Evolutionary conservation across 495 filamentous ascomycete species (phyloP).

Genomic region (Daldinia childiae): DNA sequence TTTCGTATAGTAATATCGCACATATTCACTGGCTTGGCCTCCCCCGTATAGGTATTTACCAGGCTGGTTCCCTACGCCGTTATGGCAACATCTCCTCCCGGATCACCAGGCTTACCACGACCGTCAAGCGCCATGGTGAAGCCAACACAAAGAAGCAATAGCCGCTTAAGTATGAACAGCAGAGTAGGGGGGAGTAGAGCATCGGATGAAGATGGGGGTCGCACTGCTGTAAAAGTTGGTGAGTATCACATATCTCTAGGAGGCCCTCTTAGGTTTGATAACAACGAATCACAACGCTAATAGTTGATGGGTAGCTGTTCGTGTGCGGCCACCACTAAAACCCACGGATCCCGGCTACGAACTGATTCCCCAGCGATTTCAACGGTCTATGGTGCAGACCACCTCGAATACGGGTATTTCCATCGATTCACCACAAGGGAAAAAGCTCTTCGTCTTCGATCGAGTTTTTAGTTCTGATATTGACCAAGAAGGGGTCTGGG

Average conservation of each 20-base stretch:
- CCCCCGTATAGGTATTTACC: constrained; percentile 5
- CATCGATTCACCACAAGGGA: constrained; percentile 89
- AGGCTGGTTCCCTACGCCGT: constrained; percentile 32
- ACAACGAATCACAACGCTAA: constrained; percentile 34
- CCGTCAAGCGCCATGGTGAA: constrained; percentile 89
- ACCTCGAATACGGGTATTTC: constrained; percentile 83
- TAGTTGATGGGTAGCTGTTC: constrained; percentile 71
- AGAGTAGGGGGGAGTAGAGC: constrained; percentile 83
- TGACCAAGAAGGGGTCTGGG: constrained; percentile 91
- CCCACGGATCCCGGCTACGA: constrained; percentile 91
- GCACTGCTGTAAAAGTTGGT: constrained; percentile 99
- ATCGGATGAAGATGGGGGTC: constrained; percentile 87
- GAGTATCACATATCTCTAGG: constrained; percentile 56
- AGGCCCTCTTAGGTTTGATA: constrained; percentile 9
- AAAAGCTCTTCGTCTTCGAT: constrained; percentile 96
- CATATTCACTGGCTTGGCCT: background rate
- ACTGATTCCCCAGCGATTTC: constrained; percentile 93
- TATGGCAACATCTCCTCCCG: constrained; percentile 68
- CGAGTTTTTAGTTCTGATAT: constrained; percentile 88
- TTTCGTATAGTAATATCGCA: background rate
- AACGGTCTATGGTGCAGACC: constrained; percentile 90
- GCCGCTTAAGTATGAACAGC: constrained; percentile 89
- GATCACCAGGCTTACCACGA: constrained; percentile 65
- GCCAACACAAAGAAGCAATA: constrained; percentile 77
- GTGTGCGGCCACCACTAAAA: constrained; percentile 88